Conservation (phyloP, 768 basidiomycete genomes). For the Psilocybe sp. region DNA sequence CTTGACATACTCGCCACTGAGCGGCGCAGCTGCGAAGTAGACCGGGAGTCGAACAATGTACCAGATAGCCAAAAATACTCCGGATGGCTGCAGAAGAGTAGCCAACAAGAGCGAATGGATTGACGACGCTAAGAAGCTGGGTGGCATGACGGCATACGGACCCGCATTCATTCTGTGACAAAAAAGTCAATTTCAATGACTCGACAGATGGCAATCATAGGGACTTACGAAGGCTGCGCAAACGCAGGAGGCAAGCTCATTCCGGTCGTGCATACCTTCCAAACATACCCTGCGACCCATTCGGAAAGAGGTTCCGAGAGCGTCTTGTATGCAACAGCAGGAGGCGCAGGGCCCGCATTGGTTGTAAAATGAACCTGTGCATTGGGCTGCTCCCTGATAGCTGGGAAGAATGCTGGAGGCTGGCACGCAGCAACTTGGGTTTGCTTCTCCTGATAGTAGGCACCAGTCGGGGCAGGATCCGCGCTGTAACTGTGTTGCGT, state of each 20-base stretch:
- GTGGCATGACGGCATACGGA: conserved; percentile 45
- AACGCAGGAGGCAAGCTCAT: conserved; percentile 55
- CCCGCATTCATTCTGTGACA: conserved; percentile 28
- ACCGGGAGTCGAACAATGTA: conserved; percentile 78
- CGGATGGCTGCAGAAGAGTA: conserved; percentile 79
- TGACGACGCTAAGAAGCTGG: conserved; percentile 52
- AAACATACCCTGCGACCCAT: conserved; percentile 77
- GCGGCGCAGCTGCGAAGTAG: conserved; percentile 51
- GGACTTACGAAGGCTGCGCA: conserved; percentile 53
- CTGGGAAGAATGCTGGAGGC: conserved; percentile 25
- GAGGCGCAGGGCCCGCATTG: conserved; percentile 41
- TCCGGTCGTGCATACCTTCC: conserved; percentile 80
- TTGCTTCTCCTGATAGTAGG: conserved; percentile 16
- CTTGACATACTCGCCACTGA: conserved; percentile 52
- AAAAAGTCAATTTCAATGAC: conserved; percentile 8
- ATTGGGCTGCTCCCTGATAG: conserved; percentile 32
- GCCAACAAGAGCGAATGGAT: conserved; percentile 75
- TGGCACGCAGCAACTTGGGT: conserved; percentile 14
- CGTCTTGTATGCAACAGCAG: conserved; percentile 62
- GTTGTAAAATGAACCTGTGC: conserved; percentile 40
- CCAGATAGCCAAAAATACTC: conserved; percentile 75
- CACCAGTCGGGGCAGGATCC: conserved; percentile 7
- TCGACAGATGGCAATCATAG: conserved; percentile 5
- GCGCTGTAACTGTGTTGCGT: conserved; percentile 10
- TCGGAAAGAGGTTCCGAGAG: conserved; percentile 75